Evolutionary conservation across 257 asterid species (phyloP).

Genomic region (Petunia secreta): DNA sequence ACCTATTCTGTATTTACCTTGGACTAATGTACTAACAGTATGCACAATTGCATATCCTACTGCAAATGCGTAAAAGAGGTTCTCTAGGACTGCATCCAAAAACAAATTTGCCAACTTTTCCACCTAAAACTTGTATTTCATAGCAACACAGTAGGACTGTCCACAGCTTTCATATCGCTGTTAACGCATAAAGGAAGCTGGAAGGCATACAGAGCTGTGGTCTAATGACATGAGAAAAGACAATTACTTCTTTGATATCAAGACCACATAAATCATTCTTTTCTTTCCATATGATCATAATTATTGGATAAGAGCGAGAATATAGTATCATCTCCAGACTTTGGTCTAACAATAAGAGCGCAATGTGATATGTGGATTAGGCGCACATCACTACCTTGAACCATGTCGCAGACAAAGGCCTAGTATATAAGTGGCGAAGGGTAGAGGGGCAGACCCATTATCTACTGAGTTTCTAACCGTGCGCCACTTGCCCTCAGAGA

Average conservation of each 20-base stretch:
- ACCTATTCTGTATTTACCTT: neutral
- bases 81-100: constrained; percentile 9
- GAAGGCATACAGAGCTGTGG: neutral
- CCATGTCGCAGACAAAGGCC: no score
- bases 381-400: no score
- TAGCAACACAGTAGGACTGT: neutral
- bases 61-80: neutral
- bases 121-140: neutral
- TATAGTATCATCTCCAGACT: neutral
- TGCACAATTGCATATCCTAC: neutral
- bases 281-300: neutral
- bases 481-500: no score
- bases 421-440: no score
- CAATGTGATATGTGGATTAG: no score
- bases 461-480: no score
- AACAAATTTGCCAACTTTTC: neutral
- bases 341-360: no score
- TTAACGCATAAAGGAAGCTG: neutral
- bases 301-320: neutral
- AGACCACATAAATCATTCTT: neutral
- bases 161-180: constrained; percentile 3
- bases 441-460: no score
- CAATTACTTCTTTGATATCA: neutral
- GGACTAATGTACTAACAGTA: constrained; percentile 1
- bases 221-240: constrained; percentile 4